A percentile compares a stretch with the other conserved stretches of the same genome.
Evolutionary conservation across 2,329 filamentous ascomycete species (phyloP).

Genomic region (Dactylellina drechsleri): DNA sequence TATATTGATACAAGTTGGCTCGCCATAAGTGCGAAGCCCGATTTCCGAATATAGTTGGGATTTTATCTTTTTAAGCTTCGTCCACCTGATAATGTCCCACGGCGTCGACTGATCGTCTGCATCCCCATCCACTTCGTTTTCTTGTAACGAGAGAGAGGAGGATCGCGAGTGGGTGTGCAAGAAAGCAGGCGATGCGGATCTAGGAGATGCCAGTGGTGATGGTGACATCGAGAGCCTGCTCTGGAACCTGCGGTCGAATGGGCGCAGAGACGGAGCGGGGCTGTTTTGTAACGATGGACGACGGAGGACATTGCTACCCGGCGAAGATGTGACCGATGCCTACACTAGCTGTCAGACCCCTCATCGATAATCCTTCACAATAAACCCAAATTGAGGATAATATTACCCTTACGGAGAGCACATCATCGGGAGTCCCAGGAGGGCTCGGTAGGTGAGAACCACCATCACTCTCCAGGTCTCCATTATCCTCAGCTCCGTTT

Average conservation of each 20-base stretch:
- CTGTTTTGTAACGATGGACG: slow-evolving; percentile 67
- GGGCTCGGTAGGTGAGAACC: slow-evolving; percentile 56
- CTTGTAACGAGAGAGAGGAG: slow-evolving; percentile 78
- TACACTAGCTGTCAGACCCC: slow-evolving; percentile 59
- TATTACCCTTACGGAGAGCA: slow-evolving; percentile 80
- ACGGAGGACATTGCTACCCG: slow-evolving; percentile 77
- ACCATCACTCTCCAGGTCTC: slow-evolving; percentile 47
- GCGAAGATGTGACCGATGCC: slow-evolving; percentile 73
- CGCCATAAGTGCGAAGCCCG: slow-evolving; percentile 90
- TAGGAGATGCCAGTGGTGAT: slow-evolving; percentile 69
- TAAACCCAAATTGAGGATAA: slow-evolving; percentile 32
- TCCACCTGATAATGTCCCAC: slow-evolving; percentile 98
- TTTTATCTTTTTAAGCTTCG: slow-evolving; percentile 87
- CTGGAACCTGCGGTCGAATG: slow-evolving; percentile 94
- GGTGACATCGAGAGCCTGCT: slow-evolving; percentile 75
- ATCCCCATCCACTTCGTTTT: slow-evolving; percentile 70
- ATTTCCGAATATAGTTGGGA: slow-evolving; percentile 90
- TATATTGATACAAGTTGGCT: slow-evolving; percentile 87
- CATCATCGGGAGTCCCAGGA: slow-evolving; percentile 71
- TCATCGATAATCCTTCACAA: slow-evolving; percentile 55
- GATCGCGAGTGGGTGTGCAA: slow-evolving; percentile 80
- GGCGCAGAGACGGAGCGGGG: slow-evolving; percentile 83
- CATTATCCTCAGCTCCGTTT: slow-evolving; percentile 52
- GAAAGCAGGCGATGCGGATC: slow-evolving; percentile 81
- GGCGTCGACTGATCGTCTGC: slow-evolving; percentile 79